phyloP scores from a whole-genome alignment of 768 basidiomycete genomes.

The Neoboletus subvelutipes region DNA sequence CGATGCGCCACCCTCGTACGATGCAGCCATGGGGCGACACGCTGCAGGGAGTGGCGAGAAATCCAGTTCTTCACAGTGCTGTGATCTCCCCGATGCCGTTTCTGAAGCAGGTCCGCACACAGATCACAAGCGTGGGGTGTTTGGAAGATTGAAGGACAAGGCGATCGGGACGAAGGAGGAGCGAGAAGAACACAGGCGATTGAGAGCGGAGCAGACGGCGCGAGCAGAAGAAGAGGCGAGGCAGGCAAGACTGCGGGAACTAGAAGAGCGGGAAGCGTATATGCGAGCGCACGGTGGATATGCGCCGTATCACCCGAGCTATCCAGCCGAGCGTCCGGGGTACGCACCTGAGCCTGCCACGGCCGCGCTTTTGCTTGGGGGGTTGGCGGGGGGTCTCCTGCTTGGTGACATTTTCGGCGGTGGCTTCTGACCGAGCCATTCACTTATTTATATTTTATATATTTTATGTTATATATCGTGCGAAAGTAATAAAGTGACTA shows the following conservation, averaged over 20 bases:
- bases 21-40: slow-evolving; percentile 26
- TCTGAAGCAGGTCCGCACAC: not conserved
- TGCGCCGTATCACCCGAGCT: slow-evolving; percentile 29
- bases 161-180: slow-evolving; percentile 65
- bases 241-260: slow-evolving; percentile 19
- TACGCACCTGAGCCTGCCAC: slow-evolving; percentile 1
- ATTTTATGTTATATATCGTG: slow-evolving; percentile 1
- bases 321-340: not conserved
- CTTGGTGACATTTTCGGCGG: slow-evolving; percentile 46
- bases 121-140: slow-evolving; percentile 50
- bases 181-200: slow-evolving; percentile 44
- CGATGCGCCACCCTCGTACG: slow-evolving; percentile 31
- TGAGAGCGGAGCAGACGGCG: slow-evolving; percentile 33
- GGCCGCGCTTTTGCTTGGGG: slow-evolving; percentile 36
- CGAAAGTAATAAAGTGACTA: not conserved
- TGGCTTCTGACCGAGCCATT: slow-evolving; percentile 33
- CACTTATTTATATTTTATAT: slow-evolving; percentile 5
- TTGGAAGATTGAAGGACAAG: slow-evolving; percentile 64
- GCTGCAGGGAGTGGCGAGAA: slow-evolving; percentile 24
- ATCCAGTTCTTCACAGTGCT: not conserved
- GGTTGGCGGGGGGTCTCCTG: slow-evolving; percentile 50
- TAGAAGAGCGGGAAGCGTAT: slow-evolving; percentile 35
- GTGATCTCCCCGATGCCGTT: not conserved
- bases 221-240: slow-evolving; percentile 21
- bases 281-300: slow-evolving; percentile 35